Evolutionary conservation across 345 rosid species (phyloP).

Genomic region (Brassica rapa): DNA sequence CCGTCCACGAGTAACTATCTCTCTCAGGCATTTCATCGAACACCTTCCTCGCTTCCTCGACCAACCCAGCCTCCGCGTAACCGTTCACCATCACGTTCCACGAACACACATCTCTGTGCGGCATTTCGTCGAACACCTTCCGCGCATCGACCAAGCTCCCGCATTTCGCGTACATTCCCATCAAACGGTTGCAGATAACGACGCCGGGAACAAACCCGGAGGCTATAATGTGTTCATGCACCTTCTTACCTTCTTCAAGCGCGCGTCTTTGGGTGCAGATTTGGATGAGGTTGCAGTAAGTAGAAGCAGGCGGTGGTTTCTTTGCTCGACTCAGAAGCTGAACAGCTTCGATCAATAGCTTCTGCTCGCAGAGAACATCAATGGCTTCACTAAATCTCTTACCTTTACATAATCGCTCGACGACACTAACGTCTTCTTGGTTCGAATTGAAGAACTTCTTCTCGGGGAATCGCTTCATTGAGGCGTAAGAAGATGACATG

Average conservation of each 20-base stretch:
- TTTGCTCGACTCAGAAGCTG: constrained; percentile 52
- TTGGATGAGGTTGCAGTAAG: constrained; percentile 69
- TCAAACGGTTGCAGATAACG: constrained; percentile 62
- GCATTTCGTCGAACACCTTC: constrained; percentile 63
- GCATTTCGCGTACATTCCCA: constrained; percentile 75
- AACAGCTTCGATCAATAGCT: constrained; percentile 57
- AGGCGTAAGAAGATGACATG: constrained; percentile 23
- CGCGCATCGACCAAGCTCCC: constrained; percentile 55
- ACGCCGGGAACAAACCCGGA: constrained; percentile 70
- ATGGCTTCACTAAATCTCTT: constrained; percentile 65
- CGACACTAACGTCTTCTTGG: constrained; percentile 34
- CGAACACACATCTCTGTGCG: constrained; percentile 68
- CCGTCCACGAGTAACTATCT: constrained; percentile 89
- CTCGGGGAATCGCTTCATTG: constrained; percentile 25
- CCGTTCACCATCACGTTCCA: constrained; percentile 78
- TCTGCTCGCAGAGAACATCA: constrained; percentile 55
- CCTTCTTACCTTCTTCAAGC: constrained; percentile 54
- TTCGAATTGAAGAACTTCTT: constrained; percentile 51
- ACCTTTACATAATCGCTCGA: constrained; percentile 49
- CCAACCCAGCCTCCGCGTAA: constrained; percentile 52
- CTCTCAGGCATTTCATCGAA: constrained; percentile 83
- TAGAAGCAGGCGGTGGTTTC: constrained; percentile 57
- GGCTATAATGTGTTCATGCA: constrained; percentile 55
- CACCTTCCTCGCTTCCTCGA: constrained; percentile 58
- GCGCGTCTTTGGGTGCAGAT: constrained; percentile 52